phyloP scores from a whole-genome alignment of 2,329 filamentous ascomycete genomes.

The Colletotrichum euphorbiae region DNA sequence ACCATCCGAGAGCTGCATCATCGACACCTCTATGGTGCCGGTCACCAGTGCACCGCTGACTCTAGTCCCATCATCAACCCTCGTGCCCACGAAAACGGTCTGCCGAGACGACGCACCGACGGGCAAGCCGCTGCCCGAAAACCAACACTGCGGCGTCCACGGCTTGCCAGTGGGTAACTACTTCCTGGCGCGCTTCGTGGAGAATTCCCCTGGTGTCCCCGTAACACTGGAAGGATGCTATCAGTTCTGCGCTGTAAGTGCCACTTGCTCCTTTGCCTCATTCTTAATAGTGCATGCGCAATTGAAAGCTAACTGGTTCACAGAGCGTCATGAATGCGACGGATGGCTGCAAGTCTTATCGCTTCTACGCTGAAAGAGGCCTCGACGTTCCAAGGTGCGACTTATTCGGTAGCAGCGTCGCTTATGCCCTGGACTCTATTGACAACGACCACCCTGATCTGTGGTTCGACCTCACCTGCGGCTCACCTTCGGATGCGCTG shows the following conservation, averaged over 20 bases:
- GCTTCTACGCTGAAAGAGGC: slow-evolving; percentile 49
- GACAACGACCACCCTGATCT: slow-evolving; percentile 45
- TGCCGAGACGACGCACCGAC: slow-evolving; percentile 45
- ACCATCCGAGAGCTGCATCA: slow-evolving; percentile 43
- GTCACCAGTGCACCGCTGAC: slow-evolving; percentile 45
- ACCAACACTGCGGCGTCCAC: slow-evolving; percentile 54
- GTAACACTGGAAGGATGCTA: slow-evolving; percentile 56
- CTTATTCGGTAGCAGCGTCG: slow-evolving; percentile 50
- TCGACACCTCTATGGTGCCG: slow-evolving; percentile 50
- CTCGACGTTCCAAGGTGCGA: slow-evolving; percentile 50
- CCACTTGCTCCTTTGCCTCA: not conserved
- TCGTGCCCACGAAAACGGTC: slow-evolving; percentile 48
- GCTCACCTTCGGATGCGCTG: slow-evolving; percentile 46
- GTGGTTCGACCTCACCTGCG: slow-evolving; percentile 54
- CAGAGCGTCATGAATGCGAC: slow-evolving; percentile 48
- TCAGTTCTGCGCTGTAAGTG: slow-evolving; percentile 54
- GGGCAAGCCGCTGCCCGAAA: slow-evolving; percentile 46
- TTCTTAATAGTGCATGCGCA: too few species aligned
- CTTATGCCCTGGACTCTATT: slow-evolving; percentile 46
- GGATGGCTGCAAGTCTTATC: slow-evolving; percentile 51
- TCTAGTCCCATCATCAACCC: slow-evolving; percentile 43
- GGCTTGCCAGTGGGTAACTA: slow-evolving; percentile 50
- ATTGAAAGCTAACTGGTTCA: not conserved
- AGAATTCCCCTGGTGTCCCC: slow-evolving; percentile 48
- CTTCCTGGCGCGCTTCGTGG: slow-evolving; percentile 53